These are phyloP conservation scores for Beauveria varroae DNA, from an alignment of 2,329 filamentous ascomycete genomes.

Conservation along the genomic window DNA sequence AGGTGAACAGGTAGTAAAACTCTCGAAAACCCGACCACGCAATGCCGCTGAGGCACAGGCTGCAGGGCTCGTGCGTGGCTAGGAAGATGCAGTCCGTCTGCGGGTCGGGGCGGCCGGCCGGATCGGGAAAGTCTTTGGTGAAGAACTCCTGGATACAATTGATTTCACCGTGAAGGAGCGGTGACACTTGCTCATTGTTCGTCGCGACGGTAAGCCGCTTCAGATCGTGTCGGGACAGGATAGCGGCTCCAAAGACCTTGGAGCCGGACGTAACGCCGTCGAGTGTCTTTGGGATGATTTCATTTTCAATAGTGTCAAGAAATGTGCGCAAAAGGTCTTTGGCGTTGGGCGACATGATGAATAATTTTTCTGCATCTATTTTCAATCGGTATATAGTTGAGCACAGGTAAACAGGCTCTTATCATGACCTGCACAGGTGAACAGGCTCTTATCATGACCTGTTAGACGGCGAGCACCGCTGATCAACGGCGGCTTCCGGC, in stretches of 20 bases:
- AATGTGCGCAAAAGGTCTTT: conserved; percentile 30
- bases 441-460: neutral
- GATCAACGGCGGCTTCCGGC: conserved; percentile 14
- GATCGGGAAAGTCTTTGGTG: conserved; percentile 25
- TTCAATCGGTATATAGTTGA: neutral
- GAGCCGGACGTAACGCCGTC: conserved; percentile 42
- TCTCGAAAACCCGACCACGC: conserved; percentile 50
- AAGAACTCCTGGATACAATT: conserved; percentile 55
- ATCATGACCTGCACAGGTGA: neutral
- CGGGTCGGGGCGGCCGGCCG: conserved; percentile 30
- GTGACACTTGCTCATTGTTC: conserved; percentile 48
- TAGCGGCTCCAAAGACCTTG: conserved; percentile 51
- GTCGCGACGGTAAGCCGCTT: conserved; percentile 41
- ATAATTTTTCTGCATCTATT: conserved; percentile 12
- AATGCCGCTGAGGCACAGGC: conserved; percentile 49
- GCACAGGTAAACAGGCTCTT: neutral
- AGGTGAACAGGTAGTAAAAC: conserved; percentile 52
- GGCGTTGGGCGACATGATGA: conserved; percentile 14
- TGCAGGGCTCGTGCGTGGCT: conserved; percentile 52
- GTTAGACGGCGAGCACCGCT: conserved; percentile 2
- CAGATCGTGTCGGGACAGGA: conserved; percentile 37
- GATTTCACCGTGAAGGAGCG: conserved; percentile 51
- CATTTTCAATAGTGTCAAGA: conserved; percentile 34
- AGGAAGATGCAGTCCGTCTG: conserved; percentile 46
- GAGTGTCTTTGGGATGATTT: conserved; percentile 44